These are phyloP conservation scores for Prunus mongolica DNA, from an alignment of 306 rosid species.

Conservation along the genomic window DNA sequence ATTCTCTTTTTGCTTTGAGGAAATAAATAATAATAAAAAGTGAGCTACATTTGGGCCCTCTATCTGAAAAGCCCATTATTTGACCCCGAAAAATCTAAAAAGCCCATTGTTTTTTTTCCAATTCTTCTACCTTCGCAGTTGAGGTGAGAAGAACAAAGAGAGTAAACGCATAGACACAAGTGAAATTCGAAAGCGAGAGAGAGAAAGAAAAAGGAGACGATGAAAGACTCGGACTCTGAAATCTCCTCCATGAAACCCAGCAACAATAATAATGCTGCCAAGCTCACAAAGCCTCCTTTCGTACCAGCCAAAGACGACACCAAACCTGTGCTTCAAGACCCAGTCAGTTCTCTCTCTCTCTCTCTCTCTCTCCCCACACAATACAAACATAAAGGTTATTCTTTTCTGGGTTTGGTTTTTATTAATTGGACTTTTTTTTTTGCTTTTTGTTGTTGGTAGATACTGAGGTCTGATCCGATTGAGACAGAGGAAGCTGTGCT, in stretches of 20 bases:
- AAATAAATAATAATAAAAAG: no score
- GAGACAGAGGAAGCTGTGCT: slow-evolving; percentile 88
- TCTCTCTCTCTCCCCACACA: neutral
- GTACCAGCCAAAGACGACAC: slow-evolving; percentile 82
- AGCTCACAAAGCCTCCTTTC: slow-evolving; percentile 53
- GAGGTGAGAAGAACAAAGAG: neutral
- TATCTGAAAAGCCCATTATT: neutral
- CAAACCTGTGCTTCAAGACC: slow-evolving; percentile 87
- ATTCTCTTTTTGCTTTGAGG: neutral
- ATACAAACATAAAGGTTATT: neutral
- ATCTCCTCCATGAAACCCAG: slow-evolving; percentile 39
- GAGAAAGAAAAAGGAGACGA: slow-evolving; percentile 1
- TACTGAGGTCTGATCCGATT: slow-evolving; percentile 76
- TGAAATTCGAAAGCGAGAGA: neutral
- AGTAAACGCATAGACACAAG: neutral
- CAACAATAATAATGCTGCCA: neutral
- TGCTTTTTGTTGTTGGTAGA: slow-evolving; percentile 35
- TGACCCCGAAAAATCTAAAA: neutral
- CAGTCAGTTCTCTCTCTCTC: slow-evolving; percentile 32
- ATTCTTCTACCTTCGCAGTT: neutral
- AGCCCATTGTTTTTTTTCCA: neutral
- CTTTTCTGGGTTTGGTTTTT: neutral
- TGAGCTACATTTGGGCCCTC: neutral
- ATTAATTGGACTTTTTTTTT: neutral
- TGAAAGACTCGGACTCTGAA: slow-evolving; percentile 45